Evolutionary conservation across 805 yeast species (phyloP).

Genomic region (Zygosaccharomyces bisporus): DNA sequence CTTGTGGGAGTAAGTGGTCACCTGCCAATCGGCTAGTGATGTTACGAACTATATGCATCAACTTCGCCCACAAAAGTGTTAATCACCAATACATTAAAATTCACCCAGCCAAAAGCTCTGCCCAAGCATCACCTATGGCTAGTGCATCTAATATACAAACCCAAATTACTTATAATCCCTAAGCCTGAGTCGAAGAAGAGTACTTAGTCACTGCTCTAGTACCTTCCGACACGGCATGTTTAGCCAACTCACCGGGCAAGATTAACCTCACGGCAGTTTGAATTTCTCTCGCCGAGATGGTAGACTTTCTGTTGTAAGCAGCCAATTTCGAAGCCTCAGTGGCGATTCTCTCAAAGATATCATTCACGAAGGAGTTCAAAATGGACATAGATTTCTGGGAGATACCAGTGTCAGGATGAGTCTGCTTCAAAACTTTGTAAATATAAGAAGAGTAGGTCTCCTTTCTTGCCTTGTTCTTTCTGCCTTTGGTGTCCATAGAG

Average conservation of each 20-base stretch:
- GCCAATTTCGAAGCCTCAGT: slow-evolving; percentile 97
- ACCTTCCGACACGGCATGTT: slow-evolving; percentile 98
- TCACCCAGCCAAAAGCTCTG: neutral
- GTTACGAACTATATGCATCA: too few relatives aligned
- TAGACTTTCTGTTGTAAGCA: slow-evolving; percentile 97
- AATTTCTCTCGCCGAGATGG: slow-evolving; percentile 96
- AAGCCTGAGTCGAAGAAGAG: slow-evolving; percentile 60
- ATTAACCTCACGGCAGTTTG: slow-evolving; percentile 98
- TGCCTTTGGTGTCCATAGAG: slow-evolving; percentile 73
- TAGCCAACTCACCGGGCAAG: slow-evolving; percentile 97
- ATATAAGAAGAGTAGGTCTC: slow-evolving; percentile 97
- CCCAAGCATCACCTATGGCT: neutral
- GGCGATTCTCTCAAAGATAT: slow-evolving; percentile 97
- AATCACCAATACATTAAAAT: neutral
- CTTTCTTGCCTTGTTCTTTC: slow-evolving; percentile 93
- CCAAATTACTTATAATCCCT: slow-evolving; percentile 12
- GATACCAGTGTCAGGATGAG: slow-evolving; percentile 99
- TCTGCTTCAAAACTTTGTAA: slow-evolving; percentile 97
- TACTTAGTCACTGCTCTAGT: slow-evolving; percentile 97
- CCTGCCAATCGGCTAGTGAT: too few relatives aligned
- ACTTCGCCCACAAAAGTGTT: neutral
- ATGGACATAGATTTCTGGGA: slow-evolving; percentile 98
- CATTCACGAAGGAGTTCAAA: slow-evolving; percentile 97
- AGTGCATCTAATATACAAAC: neutral
- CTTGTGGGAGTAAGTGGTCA: too few relatives aligned